phyloP scores from a whole-genome alignment of 495 filamentous ascomycete genomes.

The Neurospora tetrasperma region DNA sequence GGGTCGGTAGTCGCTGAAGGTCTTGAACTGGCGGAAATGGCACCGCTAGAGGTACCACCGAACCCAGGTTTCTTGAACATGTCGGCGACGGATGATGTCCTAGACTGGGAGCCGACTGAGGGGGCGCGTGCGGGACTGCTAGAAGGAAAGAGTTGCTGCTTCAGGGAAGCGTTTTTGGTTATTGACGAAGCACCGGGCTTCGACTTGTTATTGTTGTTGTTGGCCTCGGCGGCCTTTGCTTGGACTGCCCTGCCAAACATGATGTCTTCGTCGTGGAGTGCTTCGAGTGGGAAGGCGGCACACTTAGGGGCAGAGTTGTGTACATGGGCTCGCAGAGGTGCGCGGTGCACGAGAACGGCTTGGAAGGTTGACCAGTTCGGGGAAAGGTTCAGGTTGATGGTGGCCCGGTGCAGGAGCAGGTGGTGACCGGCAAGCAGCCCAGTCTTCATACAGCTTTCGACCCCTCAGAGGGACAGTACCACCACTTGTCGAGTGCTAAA shows the following conservation, averaged over 20 bases:
- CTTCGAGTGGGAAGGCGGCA: background rate
- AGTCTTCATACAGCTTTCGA: slow-evolving; percentile 21
- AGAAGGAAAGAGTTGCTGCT: slow-evolving; percentile 39
- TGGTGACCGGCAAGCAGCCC: slow-evolving; percentile 13
- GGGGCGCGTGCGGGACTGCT: slow-evolving; percentile 28
- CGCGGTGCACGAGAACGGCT: background rate
- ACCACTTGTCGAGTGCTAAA: background rate
- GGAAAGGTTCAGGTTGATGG: slow-evolving; percentile 4
- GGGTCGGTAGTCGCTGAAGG: slow-evolving; percentile 4
- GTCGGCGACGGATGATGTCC: slow-evolving; percentile 17
- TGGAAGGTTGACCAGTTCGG: slow-evolving; percentile 1
- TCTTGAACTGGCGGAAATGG: background rate
- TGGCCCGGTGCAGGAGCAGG: slow-evolving; percentile 18
- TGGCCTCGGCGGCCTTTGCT: slow-evolving; percentile 10
- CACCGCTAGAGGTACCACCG: background rate
- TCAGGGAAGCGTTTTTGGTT: slow-evolving; percentile 19
- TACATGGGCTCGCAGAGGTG: slow-evolving; percentile 4
- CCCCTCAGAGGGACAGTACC: slow-evolving; percentile 3
- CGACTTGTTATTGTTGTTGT: background rate
- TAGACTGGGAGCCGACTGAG: slow-evolving; percentile 16
- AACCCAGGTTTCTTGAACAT: slow-evolving; percentile 14
- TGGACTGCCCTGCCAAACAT: slow-evolving; percentile 18
- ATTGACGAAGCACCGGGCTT: slow-evolving; percentile 13
- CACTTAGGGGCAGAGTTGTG: slow-evolving; percentile 4
- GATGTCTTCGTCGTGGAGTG: slow-evolving; percentile 1